Evolutionary conservation across 164 flowering plant species (phyloP).

Genomic region (Vitis amurensis): DNA sequence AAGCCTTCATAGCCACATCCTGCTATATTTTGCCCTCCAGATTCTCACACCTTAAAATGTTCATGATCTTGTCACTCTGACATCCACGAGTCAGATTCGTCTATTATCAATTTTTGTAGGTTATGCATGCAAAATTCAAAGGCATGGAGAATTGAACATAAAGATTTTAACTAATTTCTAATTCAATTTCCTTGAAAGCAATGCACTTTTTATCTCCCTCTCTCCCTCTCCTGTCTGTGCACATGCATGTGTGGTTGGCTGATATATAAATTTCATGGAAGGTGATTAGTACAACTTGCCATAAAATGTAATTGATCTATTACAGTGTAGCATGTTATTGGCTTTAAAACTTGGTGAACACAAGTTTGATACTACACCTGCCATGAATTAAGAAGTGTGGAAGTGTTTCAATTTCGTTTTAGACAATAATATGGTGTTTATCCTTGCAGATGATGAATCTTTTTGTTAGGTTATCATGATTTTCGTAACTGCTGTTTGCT

Average conservation of each 20-base stretch:
- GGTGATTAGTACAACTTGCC: too few relatives aligned
- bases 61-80: background rate
- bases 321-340: too few relatives aligned
- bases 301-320: too few relatives aligned
- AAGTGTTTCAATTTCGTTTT: too few relatives aligned
- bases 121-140: background rate
- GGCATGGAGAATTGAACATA: background rate
- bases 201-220: background rate
- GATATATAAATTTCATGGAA: too few relatives aligned
- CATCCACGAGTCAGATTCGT: background rate
- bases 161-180: background rate
- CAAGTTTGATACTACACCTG: too few relatives aligned
- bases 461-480: too few relatives aligned
- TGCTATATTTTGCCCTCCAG: background rate
- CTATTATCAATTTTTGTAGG: background rate
- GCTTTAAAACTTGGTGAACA: too few relatives aligned
- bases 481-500: too few relatives aligned
- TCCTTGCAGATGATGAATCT: background rate
- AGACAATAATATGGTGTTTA: background rate
- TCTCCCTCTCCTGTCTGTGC: background rate
- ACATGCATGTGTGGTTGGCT: too few relatives aligned
- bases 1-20: background rate
- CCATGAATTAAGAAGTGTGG: too few relatives aligned
- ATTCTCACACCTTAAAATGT: background rate
- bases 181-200: too few relatives aligned